Base-by-base conservation (phyloP, 805 yeast genomes). In the Saccharomycopsis vini region DNA sequence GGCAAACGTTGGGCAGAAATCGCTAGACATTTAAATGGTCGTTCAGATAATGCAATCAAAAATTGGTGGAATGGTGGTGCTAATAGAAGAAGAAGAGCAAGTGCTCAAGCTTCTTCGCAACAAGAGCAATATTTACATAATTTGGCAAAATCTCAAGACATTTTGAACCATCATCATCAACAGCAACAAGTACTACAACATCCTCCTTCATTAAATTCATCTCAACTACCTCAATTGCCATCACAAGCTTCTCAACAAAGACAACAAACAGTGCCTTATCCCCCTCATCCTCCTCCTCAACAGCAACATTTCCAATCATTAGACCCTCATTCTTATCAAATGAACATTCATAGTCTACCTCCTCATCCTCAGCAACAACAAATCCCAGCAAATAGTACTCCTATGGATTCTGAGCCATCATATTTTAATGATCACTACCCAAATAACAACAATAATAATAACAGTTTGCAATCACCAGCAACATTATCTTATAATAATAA, bases 11-110 rank as follows among this genome's bases (percentile, higher is more conserved):
- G 96, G 96, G 95, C 96, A 0, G 95, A 85, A 56, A 88, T 87
- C 37, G 86, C 95, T 15, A 72, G 95, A 42, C 94, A 86, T 61
- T 64, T 87, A 46, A 81, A 83, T 50, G 95, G 95, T 2, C 68
- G 96, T 42, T 73, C 82, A n/a, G 96, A 87, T 61, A 87, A 86
- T 60, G 88, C 95, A 18, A 85, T 86, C 54, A 86, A 86, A 59
- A 88, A 88, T 63, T 88, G 95, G 95, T 87, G 95, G 95, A 86
- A 86, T 57, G 95, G 95, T 3, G 94, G 95, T 6, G 90, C 94
- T 12, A 86, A 84, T 58, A 69, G 94, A 48, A 67, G 95, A 49
- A 72, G 92, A 55, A 66, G 87, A 51, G 69, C 71, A 23, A 59
- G 68, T 2, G 58, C 62, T 9, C 58, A 59, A 28, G 56, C 62